Base-by-base conservation (phyloP, 2,329 filamentous ascomycete genomes). In the Colletotrichum camelliae region DNA sequence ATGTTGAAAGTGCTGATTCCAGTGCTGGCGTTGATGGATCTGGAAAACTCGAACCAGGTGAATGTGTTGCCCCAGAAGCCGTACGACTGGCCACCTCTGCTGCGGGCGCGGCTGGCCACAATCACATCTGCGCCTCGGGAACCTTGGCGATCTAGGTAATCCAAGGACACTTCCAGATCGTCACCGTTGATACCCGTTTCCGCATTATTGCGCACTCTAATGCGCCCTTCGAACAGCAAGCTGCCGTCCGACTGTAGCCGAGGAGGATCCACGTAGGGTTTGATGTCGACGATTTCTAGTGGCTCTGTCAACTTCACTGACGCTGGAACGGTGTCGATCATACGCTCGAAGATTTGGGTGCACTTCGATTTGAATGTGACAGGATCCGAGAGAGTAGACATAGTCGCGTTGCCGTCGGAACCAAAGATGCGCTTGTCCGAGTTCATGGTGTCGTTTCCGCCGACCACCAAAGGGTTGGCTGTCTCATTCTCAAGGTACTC, bases 361-460 rank as follows among this genome's bases (percentile, higher is more conserved):
- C 83, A 85, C 21, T 72, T 80, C 16, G 74, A 80, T 21, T 83
- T 80, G 78, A 89, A 89, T 6, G 80, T 80, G 7, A 84, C 79
- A 10, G 81, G 79, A 62, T 84, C 80, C 5, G 83, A 82, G 78
- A 89, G 80, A 2, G 81, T 79, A n/a, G 78, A 80, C 58, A 89
- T 86, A 1, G 86, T 88, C 16, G 80, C 81, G 79, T 88, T 87
- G 1, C 78, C 79, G 39, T 79, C 77, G 2, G 77, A 71, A 29
- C 64, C 67, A 37, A 80, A 80, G 43, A 80, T 79, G 37, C 78
- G 68, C 10, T 58, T 70, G 64, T 78, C 77, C 5, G 78, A 79
- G 12, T 69, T 74, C 7, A 77, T 77, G 4, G 77, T 77, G 27
- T 73, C 67, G 58, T 79, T 79, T 60, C 69, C 70, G 24, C 78